Base-by-base conservation (phyloP, 345 rosid genomes). In the Aurinia saxatilis region DNA sequence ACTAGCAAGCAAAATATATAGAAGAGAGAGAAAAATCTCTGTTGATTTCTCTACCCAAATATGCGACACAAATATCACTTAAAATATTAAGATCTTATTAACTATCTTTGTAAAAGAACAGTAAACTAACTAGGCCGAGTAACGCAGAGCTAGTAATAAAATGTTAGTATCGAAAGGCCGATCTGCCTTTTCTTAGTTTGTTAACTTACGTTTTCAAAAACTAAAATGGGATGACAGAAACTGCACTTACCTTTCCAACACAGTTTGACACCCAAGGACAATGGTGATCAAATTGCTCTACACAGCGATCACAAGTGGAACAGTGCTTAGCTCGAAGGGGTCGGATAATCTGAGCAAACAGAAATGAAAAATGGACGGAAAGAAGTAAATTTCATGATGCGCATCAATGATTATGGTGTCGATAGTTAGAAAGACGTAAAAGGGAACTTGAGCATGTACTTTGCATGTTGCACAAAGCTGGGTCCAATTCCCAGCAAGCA, bases 261-360 rank as follows among this genome's bases (percentile, higher is more conserved):
- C 99, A 93, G 72, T 93, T 90, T 66, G 99, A 90, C 23, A 93
- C 92, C 96, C 96, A 93, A 33, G 99, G 99, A 67, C 96, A 93
- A 67, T 93, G 99, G 76, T 93, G 99, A 63, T 93, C 99, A 80
- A 93, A 93, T 69, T 93, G 99, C 67, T 93, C 95, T 44, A 93
- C 97, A 78, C 97, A 93, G 40, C 95, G 90, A 68, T 86, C 83
- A 65, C 97, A 93, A 34, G 90, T 83, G 60, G 95, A 87, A 65
- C 99, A 93, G 75, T 93, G 99, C 81, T 90, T 87, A 4, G 99
- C 99, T 53, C 99, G 99, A 60, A 85, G 82, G 67, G 99, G 96
- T 76, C 96, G 84, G 60, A 93, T 92, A 64, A 93, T 93, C 97
- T 93, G 78, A 49, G 47, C 62, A 33, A 47, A 42, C 41, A 19